These are phyloP conservation scores for Rhododendron griersonianum DNA, from an alignment of 148 eudicot genomes.

Conservation along the genomic window DNA sequence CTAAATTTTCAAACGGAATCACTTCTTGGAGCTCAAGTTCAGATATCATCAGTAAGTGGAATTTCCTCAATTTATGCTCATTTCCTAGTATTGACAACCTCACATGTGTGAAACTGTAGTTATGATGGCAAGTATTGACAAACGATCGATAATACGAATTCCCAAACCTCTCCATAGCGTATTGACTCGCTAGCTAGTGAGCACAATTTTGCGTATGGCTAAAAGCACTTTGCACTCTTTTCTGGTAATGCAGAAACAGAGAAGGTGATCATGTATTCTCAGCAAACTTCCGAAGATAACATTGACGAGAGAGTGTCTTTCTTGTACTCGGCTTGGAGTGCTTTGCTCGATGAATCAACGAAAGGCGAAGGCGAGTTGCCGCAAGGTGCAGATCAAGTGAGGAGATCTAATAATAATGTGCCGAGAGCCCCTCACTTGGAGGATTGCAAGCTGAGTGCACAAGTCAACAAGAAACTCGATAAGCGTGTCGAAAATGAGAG, in stretches of 20 bases:
- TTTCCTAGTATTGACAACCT: neutral
- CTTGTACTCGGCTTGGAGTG: conserved; percentile 63
- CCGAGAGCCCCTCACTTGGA: conserved; percentile 86
- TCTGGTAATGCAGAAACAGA: neutral
- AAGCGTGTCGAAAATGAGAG: conserved; percentile 36
- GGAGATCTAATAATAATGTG: conserved; percentile 17
- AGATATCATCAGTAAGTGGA: conserved; percentile 42
- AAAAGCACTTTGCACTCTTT: neutral
- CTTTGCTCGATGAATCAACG: conserved; percentile 29
- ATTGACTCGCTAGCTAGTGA: no score
- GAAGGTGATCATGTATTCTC: neutral
- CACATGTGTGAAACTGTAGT: neutral
- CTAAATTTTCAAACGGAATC: conserved; percentile 35
- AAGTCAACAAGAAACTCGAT: conserved; percentile 54
- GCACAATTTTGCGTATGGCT: neutral
- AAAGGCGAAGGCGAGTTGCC: conserved; percentile 7
- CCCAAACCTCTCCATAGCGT: no score
- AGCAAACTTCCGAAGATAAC: no score
- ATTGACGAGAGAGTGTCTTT: conserved; percentile 32
- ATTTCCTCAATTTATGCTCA: neutral
- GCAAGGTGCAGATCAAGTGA: neutral
- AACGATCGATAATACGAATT: neutral
- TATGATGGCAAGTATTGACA: neutral
- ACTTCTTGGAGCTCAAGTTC: conserved; percentile 42
- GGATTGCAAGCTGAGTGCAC: conserved; percentile 48